A percentile compares a stretch with the other conserved stretches of the same genome.
Evolutionary conservation across 75 land plant species (phyloP).

Genomic region (Selaginella moellendorffii): DNA sequence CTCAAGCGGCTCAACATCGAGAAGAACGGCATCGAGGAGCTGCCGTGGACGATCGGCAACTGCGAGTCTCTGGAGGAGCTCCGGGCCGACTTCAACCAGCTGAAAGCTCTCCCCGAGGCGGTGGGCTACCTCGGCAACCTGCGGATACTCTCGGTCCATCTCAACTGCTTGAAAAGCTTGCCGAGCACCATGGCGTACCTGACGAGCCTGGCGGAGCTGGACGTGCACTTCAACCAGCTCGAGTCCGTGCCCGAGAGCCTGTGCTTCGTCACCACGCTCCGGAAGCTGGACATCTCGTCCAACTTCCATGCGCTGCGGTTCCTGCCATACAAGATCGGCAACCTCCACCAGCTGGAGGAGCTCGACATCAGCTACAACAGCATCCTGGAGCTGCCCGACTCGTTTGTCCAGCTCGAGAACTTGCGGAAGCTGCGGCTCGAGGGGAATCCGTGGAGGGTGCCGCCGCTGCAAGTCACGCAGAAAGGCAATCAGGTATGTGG

Average conservation of each 20-base stretch:
- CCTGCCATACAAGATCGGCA: constrained; percentile 58
- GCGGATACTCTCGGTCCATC: constrained; percentile 35
- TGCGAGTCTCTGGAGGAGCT: constrained; percentile 59
- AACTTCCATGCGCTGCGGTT: constrained; percentile 49
- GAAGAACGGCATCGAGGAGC: constrained; percentile 57
- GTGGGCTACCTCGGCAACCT: constrained; percentile 46
- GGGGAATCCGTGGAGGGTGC: constrained; percentile 44
- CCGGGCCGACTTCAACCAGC: constrained; percentile 46
- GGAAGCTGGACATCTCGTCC: constrained; percentile 58
- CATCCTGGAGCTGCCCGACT: constrained; percentile 48
- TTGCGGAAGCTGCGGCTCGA: constrained; percentile 38
- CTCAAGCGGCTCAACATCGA: constrained; percentile 45
- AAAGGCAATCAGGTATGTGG: constrained; percentile 73
- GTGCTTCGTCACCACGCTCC: constrained; percentile 47
- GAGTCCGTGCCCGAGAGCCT: constrained; percentile 62
- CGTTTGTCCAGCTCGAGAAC: constrained; percentile 41
- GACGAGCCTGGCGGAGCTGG: constrained; percentile 43
- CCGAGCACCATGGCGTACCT: constrained; percentile 64
- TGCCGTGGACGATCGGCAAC: constrained; percentile 59
- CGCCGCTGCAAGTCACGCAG: constrained; percentile 42
- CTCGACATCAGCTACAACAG: constrained; percentile 63
- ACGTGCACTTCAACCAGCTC: constrained; percentile 59
- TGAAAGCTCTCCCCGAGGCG: constrained; percentile 80
- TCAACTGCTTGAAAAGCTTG: constrained; percentile 43
- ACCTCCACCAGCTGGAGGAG: constrained; percentile 57